phyloP scores from a whole-genome alignment of 768 basidiomycete genomes.

The Pleurotus platypus region DNA sequence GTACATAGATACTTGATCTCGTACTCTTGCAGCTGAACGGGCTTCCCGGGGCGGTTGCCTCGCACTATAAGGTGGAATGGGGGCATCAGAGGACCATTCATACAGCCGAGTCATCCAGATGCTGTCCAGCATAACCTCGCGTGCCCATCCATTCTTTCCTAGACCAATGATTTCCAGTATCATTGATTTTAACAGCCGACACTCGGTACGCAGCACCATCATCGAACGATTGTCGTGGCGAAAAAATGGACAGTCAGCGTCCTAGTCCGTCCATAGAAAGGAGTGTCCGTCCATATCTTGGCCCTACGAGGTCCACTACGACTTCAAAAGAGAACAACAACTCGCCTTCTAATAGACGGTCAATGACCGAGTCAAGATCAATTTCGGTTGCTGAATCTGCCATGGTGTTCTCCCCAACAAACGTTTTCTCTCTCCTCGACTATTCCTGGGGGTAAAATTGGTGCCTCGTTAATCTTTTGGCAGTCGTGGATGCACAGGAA shows the following conservation, averaged over 20 bases:
- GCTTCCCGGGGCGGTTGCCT: slow-evolving; percentile 97
- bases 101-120: not conserved
- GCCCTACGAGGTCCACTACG: not conserved
- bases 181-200: not conserved
- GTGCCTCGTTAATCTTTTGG: not conserved
- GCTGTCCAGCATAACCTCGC: not conserved
- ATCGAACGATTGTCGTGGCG: too few species aligned
- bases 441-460: not conserved
- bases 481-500: not conserved
- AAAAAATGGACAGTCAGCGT: not conserved
- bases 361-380: slow-evolving; percentile 99
- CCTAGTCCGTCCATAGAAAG: too few species aligned
- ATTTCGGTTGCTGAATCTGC: slow-evolving; percentile 86
- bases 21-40: slow-evolving; percentile 96
- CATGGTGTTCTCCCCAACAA: slow-evolving; percentile 35
- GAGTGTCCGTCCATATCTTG: not conserved
- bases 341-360: slow-evolving; percentile 96
- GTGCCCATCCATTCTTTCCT: too few species aligned
- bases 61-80: slow-evolving; percentile 59
- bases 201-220: not conserved
- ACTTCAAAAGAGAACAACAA: slow-evolving; percentile 15
- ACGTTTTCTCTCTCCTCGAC: not conserved
- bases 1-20: slow-evolving; percentile 99
- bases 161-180: not conserved
- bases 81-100: slow-evolving; percentile 18